These are phyloP conservation scores for Solanum ossicruentum DNA, from an alignment of 257 asterid genomes.

Conservation along the genomic window DNA sequence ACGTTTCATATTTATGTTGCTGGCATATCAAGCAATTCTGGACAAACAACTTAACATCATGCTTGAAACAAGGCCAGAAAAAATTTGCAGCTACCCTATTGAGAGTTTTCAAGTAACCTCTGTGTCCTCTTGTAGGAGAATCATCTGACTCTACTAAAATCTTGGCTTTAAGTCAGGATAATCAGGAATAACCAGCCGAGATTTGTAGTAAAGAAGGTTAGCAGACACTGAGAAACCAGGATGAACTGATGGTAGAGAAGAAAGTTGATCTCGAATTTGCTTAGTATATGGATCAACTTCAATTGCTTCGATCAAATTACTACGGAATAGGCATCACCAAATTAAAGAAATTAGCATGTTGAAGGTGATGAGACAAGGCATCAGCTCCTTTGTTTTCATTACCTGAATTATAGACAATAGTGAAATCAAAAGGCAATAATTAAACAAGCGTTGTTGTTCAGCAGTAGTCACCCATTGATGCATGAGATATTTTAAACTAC, in stretches of 20 bases:
- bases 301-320: not conserved
- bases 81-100: not conserved
- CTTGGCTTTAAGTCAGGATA: not conserved
- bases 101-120: not conserved
- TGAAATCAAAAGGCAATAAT: not conserved
- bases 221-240: not conserved
- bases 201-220: too few species aligned
- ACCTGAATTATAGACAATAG: not conserved
- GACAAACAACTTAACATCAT: not conserved
- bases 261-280: not conserved
- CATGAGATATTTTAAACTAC: not conserved
- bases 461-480: not conserved
- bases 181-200: not conserved
- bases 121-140: not conserved
- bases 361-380: not conserved
- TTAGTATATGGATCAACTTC: not conserved
- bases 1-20: not conserved
- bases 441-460: too few species aligned
- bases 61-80: not conserved
- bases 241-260: not conserved
- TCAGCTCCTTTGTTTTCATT: not conserved
- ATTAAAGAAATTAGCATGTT: not conserved
- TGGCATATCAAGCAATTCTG: too few species aligned
- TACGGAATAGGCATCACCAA: not conserved
- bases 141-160: not conserved